Conservation (phyloP, 805 yeast species). For the Yamadazyma phyllophila region DNA sequence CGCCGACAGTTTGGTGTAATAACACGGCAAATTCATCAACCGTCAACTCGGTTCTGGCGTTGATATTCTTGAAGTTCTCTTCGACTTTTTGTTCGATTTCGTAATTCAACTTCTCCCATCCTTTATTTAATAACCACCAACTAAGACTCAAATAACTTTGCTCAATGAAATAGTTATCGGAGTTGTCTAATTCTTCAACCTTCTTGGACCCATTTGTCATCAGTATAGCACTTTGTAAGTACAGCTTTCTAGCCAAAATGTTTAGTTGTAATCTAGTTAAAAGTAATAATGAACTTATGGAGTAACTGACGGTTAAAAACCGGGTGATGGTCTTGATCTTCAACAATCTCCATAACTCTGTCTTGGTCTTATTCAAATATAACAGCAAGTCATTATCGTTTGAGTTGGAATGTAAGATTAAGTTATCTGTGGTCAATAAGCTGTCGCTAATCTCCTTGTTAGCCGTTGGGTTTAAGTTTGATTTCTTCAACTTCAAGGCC, state of each 20-base stretch:
- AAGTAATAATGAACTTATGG: slow-evolving; percentile 66
- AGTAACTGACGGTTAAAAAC: slow-evolving; percentile 66
- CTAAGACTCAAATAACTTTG: slow-evolving; percentile 83
- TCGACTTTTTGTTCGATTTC: slow-evolving; percentile 57
- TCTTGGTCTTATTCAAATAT: slow-evolving; percentile 32
- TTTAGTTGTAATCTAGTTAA: slow-evolving; percentile 85
- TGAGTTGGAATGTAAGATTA: slow-evolving; percentile 25
- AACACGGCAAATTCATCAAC: slow-evolving; percentile 54
- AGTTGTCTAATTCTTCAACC: slow-evolving; percentile 16
- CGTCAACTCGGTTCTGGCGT: slow-evolving; percentile 71
- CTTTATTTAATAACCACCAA: slow-evolving; percentile 92
- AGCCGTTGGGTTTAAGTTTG: slow-evolving; percentile 9
- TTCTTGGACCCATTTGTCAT: slow-evolving; percentile 49
- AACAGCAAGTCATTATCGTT: slow-evolving; percentile 20
- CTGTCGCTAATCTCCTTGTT: slow-evolving; percentile 39
- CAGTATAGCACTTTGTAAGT: slow-evolving; percentile 72
- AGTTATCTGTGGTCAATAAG: slow-evolving; percentile 42
- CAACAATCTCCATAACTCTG: slow-evolving; percentile 78
- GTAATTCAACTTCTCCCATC: slow-evolving; percentile 62
- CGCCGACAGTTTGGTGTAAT: slow-evolving; percentile 21
- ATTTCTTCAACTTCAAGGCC: slow-evolving; percentile 62
- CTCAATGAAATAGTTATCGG: slow-evolving; percentile 56
- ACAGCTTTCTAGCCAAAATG: slow-evolving; percentile 81
- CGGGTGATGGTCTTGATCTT: slow-evolving; percentile 74
- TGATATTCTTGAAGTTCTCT: slow-evolving; percentile 57